These are phyloP conservation scores for Vanderwaltozyma tropicalis DNA, from an alignment of 805 yeast genomes.

Conservation along the genomic window DNA sequence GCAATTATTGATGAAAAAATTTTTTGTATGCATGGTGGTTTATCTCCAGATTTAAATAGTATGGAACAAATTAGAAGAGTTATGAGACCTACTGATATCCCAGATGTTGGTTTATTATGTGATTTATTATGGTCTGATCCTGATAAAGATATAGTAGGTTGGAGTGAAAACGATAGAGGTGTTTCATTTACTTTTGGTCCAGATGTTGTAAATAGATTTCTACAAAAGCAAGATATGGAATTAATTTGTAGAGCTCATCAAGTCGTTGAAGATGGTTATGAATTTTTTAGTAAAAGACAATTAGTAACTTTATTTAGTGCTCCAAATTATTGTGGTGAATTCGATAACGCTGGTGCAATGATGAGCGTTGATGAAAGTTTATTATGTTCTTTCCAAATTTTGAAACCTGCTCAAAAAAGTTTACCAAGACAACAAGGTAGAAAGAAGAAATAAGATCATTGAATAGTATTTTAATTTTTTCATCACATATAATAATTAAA, in stretches of 20 bases:
- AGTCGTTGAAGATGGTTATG: constrained; percentile 98
- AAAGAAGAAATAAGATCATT: constrained; percentile 24
- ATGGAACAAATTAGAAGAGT: constrained; percentile 98
- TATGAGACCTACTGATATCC: constrained; percentile 98
- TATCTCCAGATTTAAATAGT: constrained; percentile 91
- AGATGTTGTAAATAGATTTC: constrained; percentile 90
- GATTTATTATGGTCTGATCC: constrained; percentile 98
- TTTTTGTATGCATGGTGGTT: constrained; percentile 98
- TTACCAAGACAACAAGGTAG: constrained; percentile 30
- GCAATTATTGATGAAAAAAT: constrained; percentile 97
- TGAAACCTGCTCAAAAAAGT: constrained; percentile 92
- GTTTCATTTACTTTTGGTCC: constrained; percentile 99
- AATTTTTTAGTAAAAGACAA: constrained; percentile 91
- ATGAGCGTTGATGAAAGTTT: constrained; percentile 97
- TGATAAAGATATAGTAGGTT: constrained; percentile 94
- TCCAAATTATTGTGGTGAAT: constrained; percentile 98
- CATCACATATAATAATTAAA: too few relatives aligned
- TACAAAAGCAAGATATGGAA: constrained; percentile 97
- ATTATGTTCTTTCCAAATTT: constrained; percentile 89
- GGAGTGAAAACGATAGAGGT: constrained; percentile 99
- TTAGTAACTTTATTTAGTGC: constrained; percentile 92
- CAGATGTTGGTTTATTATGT: constrained; percentile 93
- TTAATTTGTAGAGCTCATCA: constrained; percentile 97
- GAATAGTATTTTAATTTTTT: too few relatives aligned
- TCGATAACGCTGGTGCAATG: constrained; percentile 99